Base-by-base conservation (phyloP, 306 rosid species). In the Astragalus glycyphyllos region DNA sequence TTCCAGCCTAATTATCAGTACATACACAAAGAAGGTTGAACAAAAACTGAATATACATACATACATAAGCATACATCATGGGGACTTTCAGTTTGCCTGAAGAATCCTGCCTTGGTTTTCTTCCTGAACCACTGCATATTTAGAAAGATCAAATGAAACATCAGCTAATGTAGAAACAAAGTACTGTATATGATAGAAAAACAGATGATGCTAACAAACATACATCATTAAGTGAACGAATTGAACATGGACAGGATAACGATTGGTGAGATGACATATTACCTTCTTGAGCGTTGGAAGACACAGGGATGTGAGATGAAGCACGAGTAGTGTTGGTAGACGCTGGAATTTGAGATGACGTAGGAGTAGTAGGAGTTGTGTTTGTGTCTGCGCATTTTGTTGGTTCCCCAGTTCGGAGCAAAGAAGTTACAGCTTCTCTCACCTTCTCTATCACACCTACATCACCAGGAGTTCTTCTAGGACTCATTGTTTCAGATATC, bases 401-500 rank as follows among this genome's bases (percentile, higher is more conserved):
- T 4, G 83, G 70, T 35, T 83, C 92, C 42, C 80, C 84, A 16
- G 76, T 84, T 76, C 80, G 68, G 54, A 90, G 89, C 79, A 94
- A 76, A 63, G 95, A 90, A 80, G 77, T 69, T 12, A 94, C 90
- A 55, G 96, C 96, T 67, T 89, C 92, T 77, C 72, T 86, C 65
- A 94, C 87, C 81, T 86, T 90, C 80, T 86, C 92, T 73, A 91
- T 82, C 44, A 94, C 88, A 31, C 97, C 93, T 2, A 69, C 79
- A 68, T 79, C 93, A 38, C 82, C 78, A 1, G 87, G 86, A 70
- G 57, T 55, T 79, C 56, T 84, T 68, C 71, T 74, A 1, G 97
- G 94, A 80, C 94, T 87, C 73, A 88, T 81, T 65, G 81, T 89
- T 51, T 88, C 96, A 12, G 97, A 90, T 71, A 92, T 88, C 49